phyloP scores from a whole-genome alignment of 306 rosid species.

The Hylodesmum podocarpum region DNA sequence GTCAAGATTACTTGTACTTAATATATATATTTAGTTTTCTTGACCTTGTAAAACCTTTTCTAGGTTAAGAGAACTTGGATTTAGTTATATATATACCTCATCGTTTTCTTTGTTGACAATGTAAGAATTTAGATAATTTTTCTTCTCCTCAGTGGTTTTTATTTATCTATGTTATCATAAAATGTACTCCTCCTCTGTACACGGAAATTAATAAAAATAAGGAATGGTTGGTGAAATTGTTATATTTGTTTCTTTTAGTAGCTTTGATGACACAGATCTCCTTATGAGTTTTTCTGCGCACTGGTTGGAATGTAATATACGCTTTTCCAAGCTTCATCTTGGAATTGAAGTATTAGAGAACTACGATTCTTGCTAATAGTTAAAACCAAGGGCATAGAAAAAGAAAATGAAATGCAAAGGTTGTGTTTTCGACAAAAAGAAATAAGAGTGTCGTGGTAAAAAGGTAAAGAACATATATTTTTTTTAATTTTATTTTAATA shows the following conservation, averaged over 20 bases:
- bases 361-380: not conserved
- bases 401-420: not conserved
- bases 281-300: not conserved
- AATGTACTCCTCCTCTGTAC: not conserved
- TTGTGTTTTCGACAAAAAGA: not conserved
- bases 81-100: too few relatives aligned
- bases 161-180: too few relatives aligned
- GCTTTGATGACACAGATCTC: not conserved
- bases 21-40: too few relatives aligned
- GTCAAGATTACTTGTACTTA: too few relatives aligned
- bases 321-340: not conserved
- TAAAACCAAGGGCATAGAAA: not conserved
- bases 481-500: too few relatives aligned
- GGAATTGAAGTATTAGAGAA: not conserved
- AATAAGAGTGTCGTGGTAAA: not conserved
- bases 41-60: too few relatives aligned
- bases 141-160: too few relatives aligned
- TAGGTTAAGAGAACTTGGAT: too few relatives aligned
- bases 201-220: not conserved
- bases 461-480: not conserved
- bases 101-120: too few relatives aligned
- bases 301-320: not conserved
- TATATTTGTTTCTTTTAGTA: not conserved
- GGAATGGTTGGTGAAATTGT: not conserved
- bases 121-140: not conserved